Base-by-base conservation (phyloP, 1,284 basidiomycete genomes). In the Ustilago trichophora region DNA sequence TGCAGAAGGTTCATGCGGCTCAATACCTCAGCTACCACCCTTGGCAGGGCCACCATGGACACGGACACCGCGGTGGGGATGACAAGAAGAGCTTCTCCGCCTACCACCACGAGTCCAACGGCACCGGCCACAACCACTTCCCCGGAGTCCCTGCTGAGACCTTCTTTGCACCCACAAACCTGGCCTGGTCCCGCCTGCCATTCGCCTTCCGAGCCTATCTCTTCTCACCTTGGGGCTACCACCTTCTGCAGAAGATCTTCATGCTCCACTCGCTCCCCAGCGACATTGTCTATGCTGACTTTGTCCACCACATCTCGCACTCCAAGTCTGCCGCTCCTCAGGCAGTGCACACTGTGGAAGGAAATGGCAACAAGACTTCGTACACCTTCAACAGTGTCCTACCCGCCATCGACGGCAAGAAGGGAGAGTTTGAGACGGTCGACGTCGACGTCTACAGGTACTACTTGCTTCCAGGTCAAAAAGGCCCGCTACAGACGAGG, bases 231-330 rank as follows among this genome's bases (percentile, higher is more conserved):
- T 87, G 87, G 52, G 90, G 90, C 7, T 82, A 82, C 42, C 81
- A 78, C 32, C 85, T 83, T 2, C 75, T 91, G 47, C 85, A 82
- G 72, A 90, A 89, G 82, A 74, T 90, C 13, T 77, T 91, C 21
- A 83, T 87, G 65, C 90, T 87, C 80, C 89, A 91, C 81, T 84
- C 88, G 54, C 83, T 89, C 6, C 89, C 89, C 3, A 77, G 85
- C 33, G 82, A 84, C 21, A 82, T 88, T 34, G 76, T 89, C 15
- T 85, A 87, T 65, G 85, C 86, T 34, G 88, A 85, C 85, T 85
- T 77, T 70, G 84, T 84, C 19, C 80, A 83, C 75, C 64, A 72
- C 50, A 74, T 65, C n/a, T 24, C 62, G 44, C 62, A 53, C 55
- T 36, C 45, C 4, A 10, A 33, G 18, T 47, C 51, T 41, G 31